These are phyloP conservation scores for Phytophthora boehmeriae DNA, from an alignment of 352 stramenopile genomes.

Conservation along the genomic window DNA sequence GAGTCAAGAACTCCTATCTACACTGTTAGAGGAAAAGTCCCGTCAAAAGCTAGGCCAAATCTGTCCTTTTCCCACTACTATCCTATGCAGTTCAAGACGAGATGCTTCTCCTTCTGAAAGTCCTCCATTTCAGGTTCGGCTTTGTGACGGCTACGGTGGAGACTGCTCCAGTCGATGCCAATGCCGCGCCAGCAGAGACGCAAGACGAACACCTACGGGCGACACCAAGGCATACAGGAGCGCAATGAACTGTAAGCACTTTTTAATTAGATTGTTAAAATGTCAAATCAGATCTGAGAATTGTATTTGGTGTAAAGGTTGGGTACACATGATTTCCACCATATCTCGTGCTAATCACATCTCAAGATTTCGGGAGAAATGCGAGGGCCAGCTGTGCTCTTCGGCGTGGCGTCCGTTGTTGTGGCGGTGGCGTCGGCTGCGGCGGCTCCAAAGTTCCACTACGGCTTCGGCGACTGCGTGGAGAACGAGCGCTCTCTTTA, in stretches of 20 bases:
- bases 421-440: neutral
- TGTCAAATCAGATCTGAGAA: too few species aligned
- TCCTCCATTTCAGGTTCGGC: too few species aligned
- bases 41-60: too few species aligned
- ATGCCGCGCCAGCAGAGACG: too few species aligned
- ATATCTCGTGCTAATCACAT: slow-evolving; percentile 19
- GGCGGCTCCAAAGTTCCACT: slow-evolving; percentile 42
- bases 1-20: neutral
- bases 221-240: too few species aligned
- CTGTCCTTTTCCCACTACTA: neutral
- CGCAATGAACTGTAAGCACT: neutral
- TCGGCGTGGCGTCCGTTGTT: neutral
- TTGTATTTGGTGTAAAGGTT: slow-evolving; percentile 22
- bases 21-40: too few species aligned
- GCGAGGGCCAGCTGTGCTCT: slow-evolving; percentile 9
- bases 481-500: slow-evolving; percentile 75
- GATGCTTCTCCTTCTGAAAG: too few species aligned
- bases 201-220: too few species aligned
- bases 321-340: slow-evolving; percentile 15
- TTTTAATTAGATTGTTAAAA: neutral
- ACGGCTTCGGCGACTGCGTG: slow-evolving; percentile 86
- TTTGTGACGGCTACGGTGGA: too few species aligned
- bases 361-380: slow-evolving; percentile 20
- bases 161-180: too few species aligned
- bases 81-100: too few species aligned